Evolutionary conservation across 306 rosid genomes (phyloP), one percentile per base, ranked within the genome.

Genomic region (Hippophae rhamnoides): DNA sequence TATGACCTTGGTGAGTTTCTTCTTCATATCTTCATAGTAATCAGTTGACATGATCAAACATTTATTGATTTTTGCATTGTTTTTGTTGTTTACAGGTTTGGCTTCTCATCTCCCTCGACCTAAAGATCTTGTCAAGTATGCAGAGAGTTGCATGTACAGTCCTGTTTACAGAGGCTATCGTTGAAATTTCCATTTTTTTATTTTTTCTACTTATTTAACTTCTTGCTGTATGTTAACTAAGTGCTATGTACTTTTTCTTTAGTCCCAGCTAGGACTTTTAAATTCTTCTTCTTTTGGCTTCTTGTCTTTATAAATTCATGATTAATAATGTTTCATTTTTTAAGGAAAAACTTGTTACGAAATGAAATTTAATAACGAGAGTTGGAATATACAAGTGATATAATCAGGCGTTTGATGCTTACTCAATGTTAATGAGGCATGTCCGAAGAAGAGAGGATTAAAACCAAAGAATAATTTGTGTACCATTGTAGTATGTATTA

Each of bases 131-230:
- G 95, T 88, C 25, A 83, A 82, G 81, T 86, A 79, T 43, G 99
- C 99, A 23, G 96, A 88, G 66, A 84, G 95, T 76, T 88, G 89
- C 81, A 92, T 92, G 99, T 92, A 92, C 84, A 80, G 97, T 86
- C 96, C 99, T 6, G 53, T 70, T 64, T 88, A 88, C 83, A 60
- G 95, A 63, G 81, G 72, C 85, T 85, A 85, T 65, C 99, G 75
- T 73, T 85, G 23, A 54, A 88, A 60, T 6, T 43, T 38, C 27
- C 41, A 18, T 18, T 6, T 25, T 18, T 18, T 18, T 18, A 18
- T 2, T 5, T 62, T 40, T 27, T 31, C 5, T 11, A 41, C 23
- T 18, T 8, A 3, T 50, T 44, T 41, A 57, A 14, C 44, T 26
- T 13, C 54, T 47, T 12, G 14, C 13, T 58, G 23, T 18, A 18